phyloP scores from a whole-genome alignment of 2,329 filamentous ascomycete species.

The Penicillium sp. region DNA sequence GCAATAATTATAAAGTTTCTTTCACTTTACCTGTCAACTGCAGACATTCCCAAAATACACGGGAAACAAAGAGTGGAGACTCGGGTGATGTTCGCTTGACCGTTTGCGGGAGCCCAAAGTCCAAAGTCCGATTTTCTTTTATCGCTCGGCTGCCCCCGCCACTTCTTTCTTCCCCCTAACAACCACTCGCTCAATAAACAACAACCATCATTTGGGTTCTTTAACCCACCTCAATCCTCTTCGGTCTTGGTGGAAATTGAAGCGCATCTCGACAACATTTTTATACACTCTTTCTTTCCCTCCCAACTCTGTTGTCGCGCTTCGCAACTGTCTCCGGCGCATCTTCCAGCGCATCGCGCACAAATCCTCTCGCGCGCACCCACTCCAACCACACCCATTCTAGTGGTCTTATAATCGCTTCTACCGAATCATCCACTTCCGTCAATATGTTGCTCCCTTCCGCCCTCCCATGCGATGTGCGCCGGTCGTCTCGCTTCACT shows the following conservation, averaged over 20 bases:
- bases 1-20: not conserved
- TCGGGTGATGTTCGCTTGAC: conserved; percentile 24
- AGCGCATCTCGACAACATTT: conserved; percentile 20
- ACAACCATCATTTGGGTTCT: conserved; percentile 52
- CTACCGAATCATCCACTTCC: not conserved
- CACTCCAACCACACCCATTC: conserved; percentile 6
- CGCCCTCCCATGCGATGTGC: conserved; percentile 44
- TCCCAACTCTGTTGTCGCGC: conserved; percentile 16
- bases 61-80: conserved; percentile 4
- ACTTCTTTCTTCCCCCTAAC: conserved; percentile 12
- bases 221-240: conserved; percentile 49
- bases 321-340: conserved; percentile 32
- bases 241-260: conserved; percentile 20
- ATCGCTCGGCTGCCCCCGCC: conserved; percentile 18
- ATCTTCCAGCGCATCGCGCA: conserved; percentile 23
- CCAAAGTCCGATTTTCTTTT: conserved; percentile 22
- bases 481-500: conserved; percentile 36
- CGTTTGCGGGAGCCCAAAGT: conserved; percentile 16
- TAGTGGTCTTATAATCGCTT: not conserved
- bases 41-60: not conserved
- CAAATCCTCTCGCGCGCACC: conserved; percentile 21
- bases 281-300: conserved; percentile 18
- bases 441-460: conserved; percentile 45
- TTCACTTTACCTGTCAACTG: conserved; percentile 3
- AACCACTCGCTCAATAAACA: conserved; percentile 36